phyloP scores from a whole-genome alignment of 2,329 filamentous ascomycete genomes.

The Apiospora sp. region DNA sequence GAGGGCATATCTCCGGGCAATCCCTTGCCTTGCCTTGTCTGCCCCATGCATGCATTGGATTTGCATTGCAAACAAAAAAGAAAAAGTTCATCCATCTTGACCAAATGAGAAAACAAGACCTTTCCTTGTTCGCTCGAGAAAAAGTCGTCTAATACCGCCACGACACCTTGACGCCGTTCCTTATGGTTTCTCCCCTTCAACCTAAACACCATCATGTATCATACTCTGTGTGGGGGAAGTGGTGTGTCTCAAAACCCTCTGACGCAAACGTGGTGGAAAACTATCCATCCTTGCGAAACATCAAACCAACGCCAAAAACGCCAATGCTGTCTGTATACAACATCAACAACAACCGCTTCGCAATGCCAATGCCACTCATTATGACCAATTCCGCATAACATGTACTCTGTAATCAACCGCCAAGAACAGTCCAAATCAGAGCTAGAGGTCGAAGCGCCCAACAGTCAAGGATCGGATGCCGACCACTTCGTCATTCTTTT shows the following conservation, averaged over 20 bases:
- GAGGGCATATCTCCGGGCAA: not conserved
- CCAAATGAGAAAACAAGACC: not conserved
- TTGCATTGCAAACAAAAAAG: not conserved
- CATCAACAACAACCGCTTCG: not conserved
- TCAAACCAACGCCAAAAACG: not conserved
- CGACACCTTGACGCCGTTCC: not conserved
- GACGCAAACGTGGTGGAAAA: not conserved
- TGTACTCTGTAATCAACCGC: not conserved
- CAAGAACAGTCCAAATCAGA: not conserved
- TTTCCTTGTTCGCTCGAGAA: not conserved
- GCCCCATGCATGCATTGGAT: not conserved
- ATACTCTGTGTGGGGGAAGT: not conserved
- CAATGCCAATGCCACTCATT: not conserved
- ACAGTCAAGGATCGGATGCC: not conserved
- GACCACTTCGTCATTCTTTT: not conserved
- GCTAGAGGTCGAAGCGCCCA: not conserved
- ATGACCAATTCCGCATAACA: not conserved
- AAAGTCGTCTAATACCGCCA: not conserved
- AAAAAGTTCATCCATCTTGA: not conserved
- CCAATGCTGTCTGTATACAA: constrained; percentile 7
- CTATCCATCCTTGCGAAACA: not conserved
- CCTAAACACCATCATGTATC: not conserved
- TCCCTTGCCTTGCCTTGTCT: not conserved
- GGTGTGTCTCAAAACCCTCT: not conserved
- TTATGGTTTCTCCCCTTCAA: not conserved